Evolutionary conservation across 108 stramenopile genomes (phyloP).

Genomic region (Cyclostephanos tholiformis): DNA sequence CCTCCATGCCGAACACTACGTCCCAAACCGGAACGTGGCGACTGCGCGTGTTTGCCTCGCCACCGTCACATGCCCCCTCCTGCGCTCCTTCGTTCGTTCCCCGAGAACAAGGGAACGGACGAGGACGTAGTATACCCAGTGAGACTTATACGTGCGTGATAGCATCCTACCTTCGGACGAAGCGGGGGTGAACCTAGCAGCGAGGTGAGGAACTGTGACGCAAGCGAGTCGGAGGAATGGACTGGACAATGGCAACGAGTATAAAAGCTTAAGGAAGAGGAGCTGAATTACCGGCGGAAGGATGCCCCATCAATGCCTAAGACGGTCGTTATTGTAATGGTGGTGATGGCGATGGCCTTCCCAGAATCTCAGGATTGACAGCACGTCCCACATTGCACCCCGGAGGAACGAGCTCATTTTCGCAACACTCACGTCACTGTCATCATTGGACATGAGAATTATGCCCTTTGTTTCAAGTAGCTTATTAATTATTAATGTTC

Average conservation of each 20-base stretch:
- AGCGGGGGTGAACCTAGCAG: constrained; percentile 19
- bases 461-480: too few relatives aligned
- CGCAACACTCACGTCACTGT: too few relatives aligned
- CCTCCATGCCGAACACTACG: constrained; percentile 10
- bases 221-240: constrained; percentile 46
- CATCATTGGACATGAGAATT: too few relatives aligned
- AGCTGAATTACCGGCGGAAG: constrained; percentile 47
- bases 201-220: constrained; percentile 39
- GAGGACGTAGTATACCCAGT: constrained; percentile 59
- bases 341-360: not conserved
- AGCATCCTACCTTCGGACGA: constrained; percentile 37
- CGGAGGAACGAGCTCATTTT: constrained; percentile 27
- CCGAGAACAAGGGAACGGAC: constrained; percentile 56
- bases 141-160: constrained; percentile 50
- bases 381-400: constrained; percentile 14
- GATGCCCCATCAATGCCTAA: not conserved
- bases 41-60: not conserved
- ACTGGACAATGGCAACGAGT: constrained; percentile 41
- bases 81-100: constrained; percentile 51
- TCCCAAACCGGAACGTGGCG: constrained; percentile 58
- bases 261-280: constrained; percentile 56
- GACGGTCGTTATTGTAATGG: not conserved
- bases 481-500: too few relatives aligned
- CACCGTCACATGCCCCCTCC: not conserved
- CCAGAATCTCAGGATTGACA: constrained; percentile 50